These are phyloP conservation scores for Insectozyma bohioensis DNA, from an alignment of 1,139 yeast species.

Conservation along the genomic window DNA sequence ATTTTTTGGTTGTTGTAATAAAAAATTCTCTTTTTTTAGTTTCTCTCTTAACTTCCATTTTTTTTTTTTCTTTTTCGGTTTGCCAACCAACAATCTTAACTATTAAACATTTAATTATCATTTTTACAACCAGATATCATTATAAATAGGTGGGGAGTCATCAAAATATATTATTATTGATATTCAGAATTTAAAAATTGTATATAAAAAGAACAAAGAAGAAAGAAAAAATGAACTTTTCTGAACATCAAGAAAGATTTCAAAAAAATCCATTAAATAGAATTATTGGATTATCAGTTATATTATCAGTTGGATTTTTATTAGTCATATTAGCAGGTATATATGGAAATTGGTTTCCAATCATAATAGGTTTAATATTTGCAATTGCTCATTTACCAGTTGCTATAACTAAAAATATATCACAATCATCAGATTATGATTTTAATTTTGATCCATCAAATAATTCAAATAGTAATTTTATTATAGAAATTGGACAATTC, in stretches of 20 bases:
- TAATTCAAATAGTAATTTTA: conserved; percentile 28
- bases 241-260: conserved; percentile 12
- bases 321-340: conserved; percentile 76
- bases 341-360: conserved; percentile 77
- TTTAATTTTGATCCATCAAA: conserved; percentile 44
- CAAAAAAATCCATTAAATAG: conserved; percentile 61
- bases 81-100: no score
- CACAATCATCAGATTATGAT: conserved; percentile 42
- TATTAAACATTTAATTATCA: no score
- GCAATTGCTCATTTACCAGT: conserved; percentile 73
- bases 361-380: conserved; percentile 52
- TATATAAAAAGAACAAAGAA: no score
- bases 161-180: no score
- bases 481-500: conserved; percentile 65
- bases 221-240: not conserved
- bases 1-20: no score
- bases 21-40: no score
- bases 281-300: conserved; percentile 71
- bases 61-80: no score
- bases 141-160: no score
- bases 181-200: no score
- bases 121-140: no score
- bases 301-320: conserved; percentile 76
- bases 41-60: no score
- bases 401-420: conserved; percentile 34